Evolutionary conservation across 768 basidiomycete genomes (phyloP).

Genomic region (Termitomyces sp.): DNA sequence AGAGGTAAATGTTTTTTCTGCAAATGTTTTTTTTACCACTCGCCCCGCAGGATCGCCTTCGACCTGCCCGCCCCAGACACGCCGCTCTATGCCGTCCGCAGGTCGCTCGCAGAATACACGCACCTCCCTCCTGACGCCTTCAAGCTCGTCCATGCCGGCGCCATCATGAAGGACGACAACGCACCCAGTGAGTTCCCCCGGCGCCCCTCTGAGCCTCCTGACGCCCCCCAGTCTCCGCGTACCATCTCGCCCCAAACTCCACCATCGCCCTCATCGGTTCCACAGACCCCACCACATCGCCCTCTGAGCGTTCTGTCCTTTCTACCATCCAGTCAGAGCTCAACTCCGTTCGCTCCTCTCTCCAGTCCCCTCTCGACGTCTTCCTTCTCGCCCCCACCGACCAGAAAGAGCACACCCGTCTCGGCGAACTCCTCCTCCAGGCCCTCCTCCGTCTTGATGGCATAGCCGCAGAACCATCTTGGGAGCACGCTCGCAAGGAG

Average conservation of each 20-base stretch:
- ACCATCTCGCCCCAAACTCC: conserved; percentile 66
- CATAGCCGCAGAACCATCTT: conserved; percentile 67
- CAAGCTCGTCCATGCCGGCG: conserved; percentile 88
- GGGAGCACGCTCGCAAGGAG: conserved; percentile 74
- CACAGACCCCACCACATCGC: conserved; percentile 26
- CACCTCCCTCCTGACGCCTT: conserved; percentile 67
- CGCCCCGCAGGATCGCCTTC: conserved; percentile 30
- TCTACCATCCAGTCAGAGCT: conserved; percentile 55
- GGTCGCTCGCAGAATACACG: conserved; percentile 68
- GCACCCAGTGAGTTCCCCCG: conserved; percentile 49
- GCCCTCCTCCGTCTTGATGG: conserved; percentile 86
- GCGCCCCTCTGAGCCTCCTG: conserved; percentile 6
- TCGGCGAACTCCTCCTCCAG: conserved; percentile 85
- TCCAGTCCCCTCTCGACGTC: conserved; percentile 53
- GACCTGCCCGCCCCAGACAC: conserved; percentile 58
- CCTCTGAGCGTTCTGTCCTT: conserved; percentile 51
- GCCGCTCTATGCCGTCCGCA: conserved; percentile 54
- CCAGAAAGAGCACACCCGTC: conserved; percentile 44
- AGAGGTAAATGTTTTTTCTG: conserved; percentile 22
- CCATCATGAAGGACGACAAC: conserved; percentile 82
- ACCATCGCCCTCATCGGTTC: conserved; percentile 68
- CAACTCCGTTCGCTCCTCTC: conserved; percentile 44
- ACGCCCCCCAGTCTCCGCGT: conserved; percentile 59
- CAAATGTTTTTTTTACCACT: not conserved
- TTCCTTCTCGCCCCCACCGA: conserved; percentile 40